phyloP scores from a whole-genome alignment of 139 green algal species.

The Volvox africanus region DNA sequence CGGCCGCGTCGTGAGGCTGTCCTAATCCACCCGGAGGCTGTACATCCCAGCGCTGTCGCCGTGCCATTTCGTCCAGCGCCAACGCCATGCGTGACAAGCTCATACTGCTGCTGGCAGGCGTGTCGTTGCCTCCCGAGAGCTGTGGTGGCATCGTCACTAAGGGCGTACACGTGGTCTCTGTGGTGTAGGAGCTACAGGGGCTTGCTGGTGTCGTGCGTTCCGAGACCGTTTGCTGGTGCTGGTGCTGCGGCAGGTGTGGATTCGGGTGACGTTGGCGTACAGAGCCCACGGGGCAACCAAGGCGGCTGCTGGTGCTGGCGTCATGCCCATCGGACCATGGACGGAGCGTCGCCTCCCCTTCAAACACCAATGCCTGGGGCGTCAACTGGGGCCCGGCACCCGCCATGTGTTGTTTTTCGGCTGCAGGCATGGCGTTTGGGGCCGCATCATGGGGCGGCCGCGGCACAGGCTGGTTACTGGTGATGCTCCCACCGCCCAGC shows the following conservation, averaged over 20 bases:
- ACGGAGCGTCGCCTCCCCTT: not conserved
- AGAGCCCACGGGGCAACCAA: not conserved
- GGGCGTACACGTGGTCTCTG: not conserved
- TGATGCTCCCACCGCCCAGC: not conserved
- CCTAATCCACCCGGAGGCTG: not conserved
- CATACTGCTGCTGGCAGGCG: not conserved
- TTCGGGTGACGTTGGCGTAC: not conserved
- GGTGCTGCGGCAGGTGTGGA: not conserved
- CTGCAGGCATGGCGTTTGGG: not conserved
- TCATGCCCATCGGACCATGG: not conserved
- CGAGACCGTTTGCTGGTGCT: not conserved
- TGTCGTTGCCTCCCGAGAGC: not conserved
- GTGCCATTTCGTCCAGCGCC: slow-evolving; percentile 24
- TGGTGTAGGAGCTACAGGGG: not conserved
- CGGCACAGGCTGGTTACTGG: not conserved
- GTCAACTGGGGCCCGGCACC: not conserved
- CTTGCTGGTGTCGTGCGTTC: not conserved
- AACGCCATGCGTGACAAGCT: slow-evolving; percentile 8
- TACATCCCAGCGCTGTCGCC: slow-evolving; percentile 34
- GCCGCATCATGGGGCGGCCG: too few species aligned
- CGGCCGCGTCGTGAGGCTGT: not conserved
- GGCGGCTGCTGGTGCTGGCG: not conserved
- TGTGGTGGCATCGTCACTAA: not conserved
- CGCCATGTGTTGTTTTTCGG: not conserved
- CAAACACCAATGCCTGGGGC: not conserved